Evolutionary conservation across 345 rosid species (phyloP).

Genomic region (Eucalyptus coolabah): DNA sequence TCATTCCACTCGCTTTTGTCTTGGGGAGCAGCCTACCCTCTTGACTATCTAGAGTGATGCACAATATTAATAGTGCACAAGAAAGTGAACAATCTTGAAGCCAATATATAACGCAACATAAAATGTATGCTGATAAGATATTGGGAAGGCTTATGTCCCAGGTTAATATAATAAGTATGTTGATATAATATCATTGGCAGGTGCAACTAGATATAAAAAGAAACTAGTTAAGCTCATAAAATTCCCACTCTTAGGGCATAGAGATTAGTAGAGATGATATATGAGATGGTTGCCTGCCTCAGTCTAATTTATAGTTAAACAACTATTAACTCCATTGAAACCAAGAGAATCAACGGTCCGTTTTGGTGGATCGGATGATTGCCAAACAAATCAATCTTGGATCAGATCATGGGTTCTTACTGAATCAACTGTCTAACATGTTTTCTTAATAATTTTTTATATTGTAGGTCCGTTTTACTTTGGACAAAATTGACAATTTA

Average conservation of each 20-base stretch:
- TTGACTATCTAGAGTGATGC: neutral
- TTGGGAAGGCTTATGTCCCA: neutral
- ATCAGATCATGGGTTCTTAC: neutral
- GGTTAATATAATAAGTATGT: neutral
- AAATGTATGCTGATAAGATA: neutral
- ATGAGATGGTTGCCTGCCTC: neutral
- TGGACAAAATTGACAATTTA: too few relatives aligned
- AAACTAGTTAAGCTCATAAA: neutral
- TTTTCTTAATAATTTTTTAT: neutral
- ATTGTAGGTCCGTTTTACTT: neutral
- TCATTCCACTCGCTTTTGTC: slow-evolving; percentile 43
- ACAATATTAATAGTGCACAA: neutral
- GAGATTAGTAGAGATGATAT: neutral
- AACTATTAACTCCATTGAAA: neutral
- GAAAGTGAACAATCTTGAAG: neutral
- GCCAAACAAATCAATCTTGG: neutral
- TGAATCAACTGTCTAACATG: neutral
- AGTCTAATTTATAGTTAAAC: neutral
- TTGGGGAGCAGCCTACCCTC: slow-evolving; percentile 63
- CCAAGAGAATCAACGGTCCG: neutral
- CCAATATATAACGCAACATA: neutral
- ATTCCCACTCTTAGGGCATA: neutral
- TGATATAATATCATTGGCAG: neutral
- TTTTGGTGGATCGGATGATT: neutral
- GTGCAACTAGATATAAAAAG: neutral